phyloP scores from a whole-genome alignment of 805 yeast species.

The Metschnikowia orientalis region DNA sequence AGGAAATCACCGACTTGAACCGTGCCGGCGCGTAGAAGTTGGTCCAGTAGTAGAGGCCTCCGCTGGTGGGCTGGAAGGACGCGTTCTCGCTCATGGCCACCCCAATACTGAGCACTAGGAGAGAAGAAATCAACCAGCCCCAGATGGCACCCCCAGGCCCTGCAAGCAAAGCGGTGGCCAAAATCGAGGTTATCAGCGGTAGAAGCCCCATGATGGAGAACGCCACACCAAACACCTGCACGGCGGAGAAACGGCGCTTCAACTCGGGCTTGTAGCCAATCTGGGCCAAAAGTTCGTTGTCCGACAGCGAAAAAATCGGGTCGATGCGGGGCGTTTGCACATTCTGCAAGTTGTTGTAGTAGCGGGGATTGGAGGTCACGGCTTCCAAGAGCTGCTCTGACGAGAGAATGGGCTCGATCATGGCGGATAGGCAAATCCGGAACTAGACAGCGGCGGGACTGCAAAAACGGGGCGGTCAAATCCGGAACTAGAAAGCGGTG shows the following conservation, averaged over 20 bases:
- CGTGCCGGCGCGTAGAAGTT: slow-evolving; percentile 56
- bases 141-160: slow-evolving; percentile 66
- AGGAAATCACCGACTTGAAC: slow-evolving; percentile 22
- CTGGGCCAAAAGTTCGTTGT: slow-evolving; percentile 40
- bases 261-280: slow-evolving; percentile 72
- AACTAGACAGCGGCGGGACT: background rate
- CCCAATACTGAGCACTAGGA: slow-evolving; percentile 56
- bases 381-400: slow-evolving; percentile 25
- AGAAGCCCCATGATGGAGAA: slow-evolving; percentile 69
- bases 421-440: background rate
- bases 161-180: slow-evolving; percentile 50
- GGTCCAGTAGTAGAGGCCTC: slow-evolving; percentile 68
- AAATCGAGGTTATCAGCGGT: slow-evolving; percentile 57
- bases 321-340: slow-evolving; percentile 25
- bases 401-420: slow-evolving; percentile 13
- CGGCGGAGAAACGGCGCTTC: slow-evolving; percentile 53
- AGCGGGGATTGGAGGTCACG: slow-evolving; percentile 22
- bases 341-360: slow-evolving; percentile 27
- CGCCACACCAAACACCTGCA: slow-evolving; percentile 68
- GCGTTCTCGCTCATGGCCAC: slow-evolving; percentile 62
- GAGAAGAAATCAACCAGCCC: slow-evolving; percentile 66
- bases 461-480: background rate
- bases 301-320: slow-evolving; percentile 14
- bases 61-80: slow-evolving; percentile 68
- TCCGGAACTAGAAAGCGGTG: too few relatives aligned